Base-by-base conservation (phyloP, 2,329 filamentous ascomycete genomes). In the Trichophyton rubrum region DNA sequence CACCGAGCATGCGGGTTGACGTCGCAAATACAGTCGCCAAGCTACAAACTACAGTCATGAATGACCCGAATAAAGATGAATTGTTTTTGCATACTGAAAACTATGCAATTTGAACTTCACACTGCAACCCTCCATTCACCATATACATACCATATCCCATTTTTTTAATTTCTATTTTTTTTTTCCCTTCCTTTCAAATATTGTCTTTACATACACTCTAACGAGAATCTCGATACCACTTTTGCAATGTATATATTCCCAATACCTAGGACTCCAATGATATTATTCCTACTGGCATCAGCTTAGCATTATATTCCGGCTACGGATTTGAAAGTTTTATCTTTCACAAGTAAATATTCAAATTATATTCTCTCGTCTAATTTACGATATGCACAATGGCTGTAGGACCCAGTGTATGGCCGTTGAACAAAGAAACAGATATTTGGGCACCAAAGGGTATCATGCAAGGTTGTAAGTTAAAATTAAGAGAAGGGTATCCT, bases 31-130 rank as follows among this genome's bases (percentile, higher is more conserved):
- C 89, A 0, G 89, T 96, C 24, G 92, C 92, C 2, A 78, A 82
- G 61, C 75, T 96, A 68, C 92, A 97, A 79, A 83, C 82, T 27
- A 84, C 86, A 72, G 90, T 97, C 57, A 90, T 89, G 87, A 85
- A 82, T 4, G 86, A 90, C 67, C 82, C 85, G 38, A 81, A 82
- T 67, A 82, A 87, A 55, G 91, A 96, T 70, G 92, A 96, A 80
- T 88, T 97, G 60, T 96, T 91, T 72, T 74, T 96, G 72, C 92
- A 96, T 77, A 89, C 91, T 2, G 92, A 97, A 79, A 96, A 96
- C 72, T 96, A 96, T 76, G 89, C 90, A 58, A 79, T 96, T 64
- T 96, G 73, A 80, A n/a, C 4, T 27, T 17, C n/a, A 59, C 24
- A 61, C 58, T 47, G n/a, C 41, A 8, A n/a, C 35, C 27, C 20